Evolutionary conservation across 108 stramenopile species (phyloP).

Genomic region (Aurantiochytrium sp.): DNA sequence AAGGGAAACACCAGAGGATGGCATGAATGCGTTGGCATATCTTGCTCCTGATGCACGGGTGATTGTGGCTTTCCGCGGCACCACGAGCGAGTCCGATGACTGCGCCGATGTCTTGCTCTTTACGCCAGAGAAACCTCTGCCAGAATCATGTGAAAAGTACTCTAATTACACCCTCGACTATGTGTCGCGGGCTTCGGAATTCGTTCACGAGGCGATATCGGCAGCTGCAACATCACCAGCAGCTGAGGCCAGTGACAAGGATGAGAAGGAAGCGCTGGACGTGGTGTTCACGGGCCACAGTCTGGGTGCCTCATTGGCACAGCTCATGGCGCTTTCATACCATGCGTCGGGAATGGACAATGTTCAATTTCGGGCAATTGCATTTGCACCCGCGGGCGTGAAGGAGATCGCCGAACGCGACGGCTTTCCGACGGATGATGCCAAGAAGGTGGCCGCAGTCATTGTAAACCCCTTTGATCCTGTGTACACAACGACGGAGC

Average conservation of each 20-base stretch:
- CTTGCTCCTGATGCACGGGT: neutral
- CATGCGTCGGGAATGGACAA: neutral
- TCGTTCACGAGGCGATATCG: neutral
- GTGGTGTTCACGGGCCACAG: slow-evolving; percentile 7
- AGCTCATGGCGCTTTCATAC: neutral
- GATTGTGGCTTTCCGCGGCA: neutral
- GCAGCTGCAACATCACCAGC: neutral
- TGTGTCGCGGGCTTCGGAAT: neutral
- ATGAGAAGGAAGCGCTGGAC: neutral
- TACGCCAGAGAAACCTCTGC: neutral
- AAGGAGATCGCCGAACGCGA: neutral
- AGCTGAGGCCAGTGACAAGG: neutral
- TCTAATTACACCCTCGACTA: neutral
- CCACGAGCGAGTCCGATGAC: neutral
- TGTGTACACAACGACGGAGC: neutral
- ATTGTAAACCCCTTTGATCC: neutral
- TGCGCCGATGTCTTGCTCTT: neutral
- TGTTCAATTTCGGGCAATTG: neutral
- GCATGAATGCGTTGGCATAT: neutral
- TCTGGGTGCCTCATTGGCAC: neutral
- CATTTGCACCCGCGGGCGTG: neutral
- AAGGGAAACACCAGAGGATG: neutral
- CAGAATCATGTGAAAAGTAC: neutral
- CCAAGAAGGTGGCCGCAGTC: neutral
- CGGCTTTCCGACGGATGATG: neutral